Percentiles rank a stretch among this genome's conserved stretches.
phyloP scores from a whole-genome alignment of 2,329 filamentous ascomycete genomes.

The Arthrobotrys sphaeroides region DNA sequence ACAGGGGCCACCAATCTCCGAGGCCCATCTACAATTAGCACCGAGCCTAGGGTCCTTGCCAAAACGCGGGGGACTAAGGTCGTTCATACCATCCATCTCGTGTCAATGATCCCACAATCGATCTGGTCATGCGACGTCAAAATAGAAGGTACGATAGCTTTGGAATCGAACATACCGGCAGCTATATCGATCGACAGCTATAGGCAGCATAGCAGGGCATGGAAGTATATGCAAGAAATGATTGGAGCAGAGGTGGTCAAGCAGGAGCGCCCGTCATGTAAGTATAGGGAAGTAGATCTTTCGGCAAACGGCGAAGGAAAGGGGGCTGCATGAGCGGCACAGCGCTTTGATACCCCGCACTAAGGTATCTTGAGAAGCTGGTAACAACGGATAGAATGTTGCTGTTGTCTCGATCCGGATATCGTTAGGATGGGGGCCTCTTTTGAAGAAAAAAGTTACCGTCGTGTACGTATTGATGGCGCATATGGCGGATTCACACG shows the following conservation, averaged over 20 bases:
- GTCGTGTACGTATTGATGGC: not conserved
- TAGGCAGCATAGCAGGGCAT: slow-evolving; percentile 6
- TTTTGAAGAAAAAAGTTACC: not conserved
- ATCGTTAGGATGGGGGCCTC: not conserved
- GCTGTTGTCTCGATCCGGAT: not conserved
- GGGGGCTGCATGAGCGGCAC: slow-evolving; percentile 24
- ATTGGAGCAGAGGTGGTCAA: slow-evolving; percentile 14
- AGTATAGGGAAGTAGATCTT: not conserved
- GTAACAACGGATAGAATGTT: not conserved
- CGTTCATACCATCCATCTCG: not conserved
- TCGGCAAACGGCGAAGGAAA: not conserved
- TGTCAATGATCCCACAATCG: slow-evolving; percentile 17
- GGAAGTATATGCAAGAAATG: slow-evolving; percentile 13
- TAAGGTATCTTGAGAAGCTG: slow-evolving; percentile 15
- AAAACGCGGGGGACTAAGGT: not conserved
- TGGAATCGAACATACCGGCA: not conserved
- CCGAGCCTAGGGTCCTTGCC: not conserved
- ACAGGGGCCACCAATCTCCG: not conserved
- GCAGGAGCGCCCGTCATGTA: slow-evolving; percentile 3
- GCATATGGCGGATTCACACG: not conserved
- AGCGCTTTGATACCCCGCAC: slow-evolving; percentile 19
- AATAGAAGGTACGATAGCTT: slow-evolving; percentile 10
- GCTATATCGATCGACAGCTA: slow-evolving; percentile 1
- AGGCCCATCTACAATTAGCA: not conserved
- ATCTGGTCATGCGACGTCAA: slow-evolving; percentile 28